phyloP scores from a whole-genome alignment of 768 basidiomycete genomes.

The Peribolospora kevripleyi region DNA sequence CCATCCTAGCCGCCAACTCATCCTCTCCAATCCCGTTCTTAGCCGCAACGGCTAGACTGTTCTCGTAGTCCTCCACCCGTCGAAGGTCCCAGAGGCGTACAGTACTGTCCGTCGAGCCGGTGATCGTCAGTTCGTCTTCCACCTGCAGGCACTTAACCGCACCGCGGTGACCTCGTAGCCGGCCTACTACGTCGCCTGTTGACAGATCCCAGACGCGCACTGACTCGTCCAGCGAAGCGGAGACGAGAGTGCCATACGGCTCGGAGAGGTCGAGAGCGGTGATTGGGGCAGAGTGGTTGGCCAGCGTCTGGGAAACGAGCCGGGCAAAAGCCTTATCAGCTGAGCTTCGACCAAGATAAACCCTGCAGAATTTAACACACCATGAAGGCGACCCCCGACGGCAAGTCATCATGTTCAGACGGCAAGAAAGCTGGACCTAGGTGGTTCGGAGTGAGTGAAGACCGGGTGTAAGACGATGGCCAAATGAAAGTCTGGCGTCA shows the following conservation, averaged over 20 bases:
- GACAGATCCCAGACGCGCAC: slow-evolving; percentile 89
- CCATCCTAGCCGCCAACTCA: slow-evolving; percentile 9
- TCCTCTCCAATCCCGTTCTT: slow-evolving; percentile 15
- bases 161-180: slow-evolving; percentile 36
- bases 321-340: background rate
- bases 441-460: slow-evolving; percentile 6
- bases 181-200: slow-evolving; percentile 62
- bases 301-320: slow-evolving; percentile 37
- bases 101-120: slow-evolving; percentile 66
- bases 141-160: slow-evolving; percentile 73
- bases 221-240: slow-evolving; percentile 49
- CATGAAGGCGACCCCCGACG: slow-evolving; percentile 91
- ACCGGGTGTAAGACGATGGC: background rate
- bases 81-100: slow-evolving; percentile 71
- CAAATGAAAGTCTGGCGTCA: background rate
- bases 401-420: slow-evolving; percentile 87
- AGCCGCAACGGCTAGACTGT: slow-evolving; percentile 11
- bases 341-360: background rate
- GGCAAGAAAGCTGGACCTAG: slow-evolving; percentile 82
- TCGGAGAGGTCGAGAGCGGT: slow-evolving; percentile 83
- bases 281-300: slow-evolving; percentile 55
- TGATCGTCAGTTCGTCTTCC: slow-evolving; percentile 69
- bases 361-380: background rate
- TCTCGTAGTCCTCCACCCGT: slow-evolving; percentile 33
- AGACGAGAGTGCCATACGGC: slow-evolving; percentile 83